Evolutionary conservation across 2,329 filamentous ascomycete species (phyloP).

Genomic region (Colletotrichum coccodes): DNA sequence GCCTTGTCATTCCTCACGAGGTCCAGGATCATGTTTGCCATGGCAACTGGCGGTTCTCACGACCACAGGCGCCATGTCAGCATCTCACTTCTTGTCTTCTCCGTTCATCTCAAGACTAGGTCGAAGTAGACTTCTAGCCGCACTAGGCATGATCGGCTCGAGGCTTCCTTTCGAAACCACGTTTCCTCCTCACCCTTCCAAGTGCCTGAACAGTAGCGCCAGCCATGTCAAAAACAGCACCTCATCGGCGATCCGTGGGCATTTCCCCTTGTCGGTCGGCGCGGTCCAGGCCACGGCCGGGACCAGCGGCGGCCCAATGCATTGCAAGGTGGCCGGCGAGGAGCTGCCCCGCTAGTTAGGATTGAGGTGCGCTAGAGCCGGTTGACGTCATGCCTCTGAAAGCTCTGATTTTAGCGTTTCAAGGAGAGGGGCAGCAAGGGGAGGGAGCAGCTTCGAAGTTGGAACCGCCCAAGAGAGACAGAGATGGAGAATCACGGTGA

Average conservation of each 20-base stretch:
- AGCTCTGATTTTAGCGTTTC: constrained; percentile 34
- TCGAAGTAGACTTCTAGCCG: too few species aligned
- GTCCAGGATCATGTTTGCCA: not conserved
- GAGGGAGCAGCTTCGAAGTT: not conserved
- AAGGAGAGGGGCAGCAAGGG: constrained; percentile 32
- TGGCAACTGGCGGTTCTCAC: not conserved
- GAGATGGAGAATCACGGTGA: not conserved
- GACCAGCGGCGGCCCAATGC: constrained; percentile 18
- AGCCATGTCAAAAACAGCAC: not conserved
- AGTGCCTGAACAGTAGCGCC: not conserved
- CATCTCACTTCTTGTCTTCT: too few species aligned
- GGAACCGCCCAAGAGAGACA: not conserved
- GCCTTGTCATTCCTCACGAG: constrained; percentile 14
- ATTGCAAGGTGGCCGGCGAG: constrained; percentile 22
- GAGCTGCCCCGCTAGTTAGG: constrained; percentile 27
- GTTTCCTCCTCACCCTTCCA: not conserved
- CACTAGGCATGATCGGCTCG: not conserved
- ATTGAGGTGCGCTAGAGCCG: constrained; percentile 29
- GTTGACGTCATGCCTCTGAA: constrained; percentile 34
- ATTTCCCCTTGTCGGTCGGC: constrained; percentile 23
- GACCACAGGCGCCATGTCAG: too few species aligned
- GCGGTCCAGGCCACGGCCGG: constrained; percentile 22
- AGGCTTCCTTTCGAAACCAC: not conserved
- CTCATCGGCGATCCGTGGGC: constrained; percentile 29
- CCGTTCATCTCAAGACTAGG: not conserved